Evolutionary conservation across 2,329 filamentous ascomycete genomes (phyloP).

Genomic region (Paecilomyces sp.): DNA sequence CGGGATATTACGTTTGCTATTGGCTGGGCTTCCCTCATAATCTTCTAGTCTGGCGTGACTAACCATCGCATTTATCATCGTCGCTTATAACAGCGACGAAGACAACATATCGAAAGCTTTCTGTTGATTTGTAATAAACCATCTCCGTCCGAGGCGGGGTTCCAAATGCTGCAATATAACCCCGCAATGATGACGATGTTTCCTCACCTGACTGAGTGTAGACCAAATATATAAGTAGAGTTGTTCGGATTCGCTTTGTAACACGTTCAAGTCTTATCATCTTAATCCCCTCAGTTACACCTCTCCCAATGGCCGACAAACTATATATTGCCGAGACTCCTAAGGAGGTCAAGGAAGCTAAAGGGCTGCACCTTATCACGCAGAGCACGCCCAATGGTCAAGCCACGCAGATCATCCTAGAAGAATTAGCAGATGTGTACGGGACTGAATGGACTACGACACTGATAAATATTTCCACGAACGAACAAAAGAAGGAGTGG

Average conservation of each 20-base stretch:
- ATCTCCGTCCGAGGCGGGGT: not conserved
- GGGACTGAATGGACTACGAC: slow-evolving; percentile 43
- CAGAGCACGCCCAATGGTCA: slow-evolving; percentile 46
- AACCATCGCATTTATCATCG: too few relatives aligned
- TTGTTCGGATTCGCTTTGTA: not conserved
- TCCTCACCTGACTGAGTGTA: not conserved
- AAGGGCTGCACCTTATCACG: slow-evolving; percentile 47
- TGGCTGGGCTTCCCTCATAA: too few relatives aligned
- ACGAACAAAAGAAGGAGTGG: slow-evolving; percentile 52
- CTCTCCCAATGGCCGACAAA: not conserved
- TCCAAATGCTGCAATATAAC: not conserved
- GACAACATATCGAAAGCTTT: not conserved
- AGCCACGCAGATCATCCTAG: slow-evolving; percentile 48
- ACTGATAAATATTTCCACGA: slow-evolving; percentile 45
- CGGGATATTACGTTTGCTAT: too few relatives aligned
- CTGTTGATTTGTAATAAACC: not conserved
- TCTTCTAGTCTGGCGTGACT: too few relatives aligned
- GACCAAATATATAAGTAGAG: not conserved
- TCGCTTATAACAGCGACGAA: too few relatives aligned
- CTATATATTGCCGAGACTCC: not conserved
- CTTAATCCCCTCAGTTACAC: not conserved
- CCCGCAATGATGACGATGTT: not conserved
- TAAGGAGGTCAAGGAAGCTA: not conserved
- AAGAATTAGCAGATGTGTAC: slow-evolving; percentile 47
- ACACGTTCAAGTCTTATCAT: not conserved